Evolutionary conservation across 2,329 filamentous ascomycete genomes (phyloP).

Genomic region (Macroventuria anomochaeta): DNA sequence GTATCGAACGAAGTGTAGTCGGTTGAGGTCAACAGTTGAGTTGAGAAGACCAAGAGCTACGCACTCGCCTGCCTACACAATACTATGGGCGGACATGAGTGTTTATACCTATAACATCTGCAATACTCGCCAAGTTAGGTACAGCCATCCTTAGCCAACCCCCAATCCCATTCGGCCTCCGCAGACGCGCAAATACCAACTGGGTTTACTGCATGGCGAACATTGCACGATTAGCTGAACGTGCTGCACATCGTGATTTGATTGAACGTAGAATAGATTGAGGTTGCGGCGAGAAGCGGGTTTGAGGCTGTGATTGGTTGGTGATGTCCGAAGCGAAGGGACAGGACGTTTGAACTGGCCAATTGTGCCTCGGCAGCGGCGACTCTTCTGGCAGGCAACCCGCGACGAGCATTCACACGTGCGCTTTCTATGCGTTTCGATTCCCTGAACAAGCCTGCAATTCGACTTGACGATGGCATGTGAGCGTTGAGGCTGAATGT

Average conservation of each 20-base stretch:
- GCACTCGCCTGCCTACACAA: background rate
- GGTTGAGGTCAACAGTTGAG: background rate
- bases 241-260: constrained; percentile 28
- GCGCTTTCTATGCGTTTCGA: constrained; percentile 15
- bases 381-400: constrained; percentile 24
- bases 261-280: constrained; percentile 40
- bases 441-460: constrained; percentile 15
- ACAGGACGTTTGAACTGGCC: constrained; percentile 9
- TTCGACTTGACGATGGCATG: background rate
- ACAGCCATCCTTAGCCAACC: constrained; percentile 2
- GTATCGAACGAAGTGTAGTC: background rate
- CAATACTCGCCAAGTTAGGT: background rate
- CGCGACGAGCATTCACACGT: constrained; percentile 27
- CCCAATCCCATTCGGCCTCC: constrained; percentile 4
- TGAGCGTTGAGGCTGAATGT: constrained; percentile 8
- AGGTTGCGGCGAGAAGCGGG: constrained; percentile 22
- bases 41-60: background rate
- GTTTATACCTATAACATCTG: constrained; percentile 19
- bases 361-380: constrained; percentile 29
- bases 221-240: constrained; percentile 21
- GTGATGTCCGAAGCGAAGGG: constrained; percentile 23
- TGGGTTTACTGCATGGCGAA: background rate
- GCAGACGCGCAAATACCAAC: constrained; percentile 7
- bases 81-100: background rate
- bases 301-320: constrained; percentile 36